phyloP scores from a whole-genome alignment of 148 eudicot species.

The Rhododendron williamsianum region DNA sequence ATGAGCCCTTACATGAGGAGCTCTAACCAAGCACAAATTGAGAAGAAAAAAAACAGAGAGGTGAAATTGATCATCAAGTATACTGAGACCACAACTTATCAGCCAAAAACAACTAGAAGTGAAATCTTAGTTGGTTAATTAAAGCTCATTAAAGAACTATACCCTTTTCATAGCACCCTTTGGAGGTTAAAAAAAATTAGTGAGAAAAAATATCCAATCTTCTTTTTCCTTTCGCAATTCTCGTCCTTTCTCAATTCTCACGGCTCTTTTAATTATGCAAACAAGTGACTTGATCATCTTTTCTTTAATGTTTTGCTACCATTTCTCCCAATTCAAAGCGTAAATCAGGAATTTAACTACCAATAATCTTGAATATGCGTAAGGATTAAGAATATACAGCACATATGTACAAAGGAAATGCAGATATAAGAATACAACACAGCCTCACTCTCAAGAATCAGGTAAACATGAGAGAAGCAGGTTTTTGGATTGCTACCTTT shows the following conservation, averaged over 20 bases:
- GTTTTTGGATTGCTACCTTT: background rate
- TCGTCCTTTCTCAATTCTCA: background rate
- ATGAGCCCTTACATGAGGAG: background rate
- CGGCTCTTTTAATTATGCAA: background rate
- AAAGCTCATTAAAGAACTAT: background rate
- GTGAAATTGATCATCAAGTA: background rate
- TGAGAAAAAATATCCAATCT: background rate
- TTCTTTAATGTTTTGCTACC: background rate
- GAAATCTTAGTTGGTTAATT: background rate
- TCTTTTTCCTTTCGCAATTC: background rate
- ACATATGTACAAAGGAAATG: background rate
- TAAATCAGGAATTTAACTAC: background rate
- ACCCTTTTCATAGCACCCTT: background rate
- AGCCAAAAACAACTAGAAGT: background rate
- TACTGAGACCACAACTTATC: background rate
- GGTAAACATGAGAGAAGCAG: background rate
- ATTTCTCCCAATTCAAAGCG: background rate
- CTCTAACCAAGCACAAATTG: background rate
- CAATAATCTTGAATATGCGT: background rate
- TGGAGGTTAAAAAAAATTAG: background rate
- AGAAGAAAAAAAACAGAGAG: background rate
- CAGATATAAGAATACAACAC: no score
- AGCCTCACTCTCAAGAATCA: no score
- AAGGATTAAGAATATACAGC: background rate
- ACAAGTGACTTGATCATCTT: background rate